These are phyloP conservation scores for Fusarium annulatum DNA, from an alignment of 2,329 filamentous ascomycete genomes.

Conservation along the genomic window DNA sequence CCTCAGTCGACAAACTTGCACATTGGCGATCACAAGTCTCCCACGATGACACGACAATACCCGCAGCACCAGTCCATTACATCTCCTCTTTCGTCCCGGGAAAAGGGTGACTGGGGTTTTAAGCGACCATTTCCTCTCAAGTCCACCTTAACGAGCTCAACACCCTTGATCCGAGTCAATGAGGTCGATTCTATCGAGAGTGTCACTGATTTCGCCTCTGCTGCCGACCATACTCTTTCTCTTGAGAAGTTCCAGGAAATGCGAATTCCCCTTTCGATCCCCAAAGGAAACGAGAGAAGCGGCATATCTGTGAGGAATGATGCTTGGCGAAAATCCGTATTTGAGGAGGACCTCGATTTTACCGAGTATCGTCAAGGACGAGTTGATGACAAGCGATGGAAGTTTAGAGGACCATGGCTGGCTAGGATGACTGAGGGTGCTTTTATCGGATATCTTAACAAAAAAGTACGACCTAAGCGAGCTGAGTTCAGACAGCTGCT, in stretches of 20 bases:
- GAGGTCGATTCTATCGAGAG: slow-evolving; percentile 87
- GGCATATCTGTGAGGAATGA: slow-evolving; percentile 29
- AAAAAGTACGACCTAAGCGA: slow-evolving; percentile 64
- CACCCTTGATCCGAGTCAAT: slow-evolving; percentile 80
- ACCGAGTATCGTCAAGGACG: slow-evolving; percentile 56
- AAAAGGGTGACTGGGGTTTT: slow-evolving; percentile 89
- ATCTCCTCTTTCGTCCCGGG: slow-evolving; percentile 77
- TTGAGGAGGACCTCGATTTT: slow-evolving; percentile 67
- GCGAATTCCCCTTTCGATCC: slow-evolving; percentile 74
- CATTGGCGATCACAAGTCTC: slow-evolving; percentile 51
- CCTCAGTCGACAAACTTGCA: slow-evolving; percentile 62
- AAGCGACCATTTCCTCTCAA: slow-evolving; percentile 85
- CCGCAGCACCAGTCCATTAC: slow-evolving; percentile 88
- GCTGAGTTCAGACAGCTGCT: slow-evolving; percentile 66
- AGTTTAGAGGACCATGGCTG: slow-evolving; percentile 74
- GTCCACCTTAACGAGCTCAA: slow-evolving; percentile 76
- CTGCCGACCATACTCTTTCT: slow-evolving; percentile 82
- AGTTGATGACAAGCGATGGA: slow-evolving; percentile 67
- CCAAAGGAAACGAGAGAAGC: slow-evolving; percentile 44
- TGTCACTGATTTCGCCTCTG: slow-evolving; percentile 88
- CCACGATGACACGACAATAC: slow-evolving; percentile 73
- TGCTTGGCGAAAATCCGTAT: slow-evolving; percentile 62
- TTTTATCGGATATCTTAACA: slow-evolving; percentile 67
- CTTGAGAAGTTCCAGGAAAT: slow-evolving; percentile 89
- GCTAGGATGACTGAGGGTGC: slow-evolving; percentile 70